phyloP scores from a whole-genome alignment of 2,329 filamentous ascomycete species.

The Ilyonectria sp. region DNA sequence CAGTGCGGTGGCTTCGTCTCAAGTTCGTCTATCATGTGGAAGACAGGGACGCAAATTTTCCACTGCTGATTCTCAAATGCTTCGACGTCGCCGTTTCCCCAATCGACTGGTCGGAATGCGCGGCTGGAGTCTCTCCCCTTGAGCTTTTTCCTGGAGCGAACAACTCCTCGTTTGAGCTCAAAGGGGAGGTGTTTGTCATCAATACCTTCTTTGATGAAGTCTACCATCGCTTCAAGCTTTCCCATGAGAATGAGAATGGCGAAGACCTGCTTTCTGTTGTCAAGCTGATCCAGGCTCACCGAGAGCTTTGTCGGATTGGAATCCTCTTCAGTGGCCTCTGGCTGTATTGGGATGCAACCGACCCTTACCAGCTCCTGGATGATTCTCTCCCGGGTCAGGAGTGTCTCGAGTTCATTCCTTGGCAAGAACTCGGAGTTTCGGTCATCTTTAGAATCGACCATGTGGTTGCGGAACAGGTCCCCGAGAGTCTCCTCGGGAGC shows the following conservation, averaged over 20 bases:
- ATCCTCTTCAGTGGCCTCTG: background rate
- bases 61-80: constrained; percentile 14
- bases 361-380: background rate
- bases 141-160: background rate
- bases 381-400: constrained; percentile 3
- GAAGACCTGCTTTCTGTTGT: background rate
- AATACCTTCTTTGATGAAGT: constrained; percentile 22
- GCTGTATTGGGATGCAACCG: background rate
- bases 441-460: background rate
- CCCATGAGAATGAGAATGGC: constrained; percentile 19
- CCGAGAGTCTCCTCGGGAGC: background rate
- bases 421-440: constrained; percentile 4
- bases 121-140: background rate
- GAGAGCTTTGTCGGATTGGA: background rate
- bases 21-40: background rate
- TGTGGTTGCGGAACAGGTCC: background rate
- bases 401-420: background rate
- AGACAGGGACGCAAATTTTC: constrained; percentile 18
- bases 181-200: constrained; percentile 22
- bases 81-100: constrained; percentile 1
- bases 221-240: background rate
- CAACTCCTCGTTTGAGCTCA: background rate
- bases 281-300: background rate
- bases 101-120: background rate
- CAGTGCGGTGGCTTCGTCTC: background rate